Evolutionary conservation across 129 eudicot species (phyloP).

Genomic region (Lonicera japonica): DNA sequence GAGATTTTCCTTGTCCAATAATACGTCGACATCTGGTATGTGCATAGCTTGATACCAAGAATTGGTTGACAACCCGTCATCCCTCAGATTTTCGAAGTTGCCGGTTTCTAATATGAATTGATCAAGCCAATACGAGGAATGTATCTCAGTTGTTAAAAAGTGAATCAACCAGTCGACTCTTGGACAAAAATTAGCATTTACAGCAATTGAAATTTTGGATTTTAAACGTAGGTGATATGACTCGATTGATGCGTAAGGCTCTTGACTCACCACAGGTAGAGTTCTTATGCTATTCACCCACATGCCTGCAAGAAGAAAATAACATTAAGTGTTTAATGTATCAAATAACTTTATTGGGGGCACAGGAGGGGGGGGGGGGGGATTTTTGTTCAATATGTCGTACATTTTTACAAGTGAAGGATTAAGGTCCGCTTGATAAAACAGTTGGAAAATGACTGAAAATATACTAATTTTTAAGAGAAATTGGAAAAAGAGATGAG

Average conservation of each 20-base stretch:
- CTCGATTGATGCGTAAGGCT: slow-evolving; percentile 29
- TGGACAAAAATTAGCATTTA: slow-evolving; percentile 5
- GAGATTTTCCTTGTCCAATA: slow-evolving; percentile 22
- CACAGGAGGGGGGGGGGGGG: no score
- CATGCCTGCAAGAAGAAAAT: slow-evolving; percentile 12
- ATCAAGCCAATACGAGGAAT: slow-evolving; percentile 30
- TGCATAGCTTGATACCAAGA: slow-evolving; percentile 32
- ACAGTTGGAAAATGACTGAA: no score
- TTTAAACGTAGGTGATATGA: slow-evolving; percentile 26
- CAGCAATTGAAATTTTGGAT: slow-evolving; percentile 11
- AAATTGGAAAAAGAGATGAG: no score
- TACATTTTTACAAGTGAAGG: no score
- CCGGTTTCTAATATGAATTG: slow-evolving; percentile 20
- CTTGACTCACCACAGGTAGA: slow-evolving; percentile 30
- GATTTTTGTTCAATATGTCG: no score
- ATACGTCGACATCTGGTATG: slow-evolving; percentile 22
- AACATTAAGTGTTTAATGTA: neutral
- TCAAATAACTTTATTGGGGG: neutral
- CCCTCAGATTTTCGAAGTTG: slow-evolving; percentile 20
- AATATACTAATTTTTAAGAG: no score
- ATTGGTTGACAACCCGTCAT: slow-evolving; percentile 11
- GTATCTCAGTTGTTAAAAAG: slow-evolving; percentile 23
- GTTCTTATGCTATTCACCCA: slow-evolving; percentile 22
- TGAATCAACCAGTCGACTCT: slow-evolving; percentile 29
- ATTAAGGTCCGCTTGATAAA: no score